Evolutionary conservation across 2,329 filamentous ascomycete species (phyloP), one percentile per base, ranked within the genome.

Genomic region (Capronia americana): DNA sequence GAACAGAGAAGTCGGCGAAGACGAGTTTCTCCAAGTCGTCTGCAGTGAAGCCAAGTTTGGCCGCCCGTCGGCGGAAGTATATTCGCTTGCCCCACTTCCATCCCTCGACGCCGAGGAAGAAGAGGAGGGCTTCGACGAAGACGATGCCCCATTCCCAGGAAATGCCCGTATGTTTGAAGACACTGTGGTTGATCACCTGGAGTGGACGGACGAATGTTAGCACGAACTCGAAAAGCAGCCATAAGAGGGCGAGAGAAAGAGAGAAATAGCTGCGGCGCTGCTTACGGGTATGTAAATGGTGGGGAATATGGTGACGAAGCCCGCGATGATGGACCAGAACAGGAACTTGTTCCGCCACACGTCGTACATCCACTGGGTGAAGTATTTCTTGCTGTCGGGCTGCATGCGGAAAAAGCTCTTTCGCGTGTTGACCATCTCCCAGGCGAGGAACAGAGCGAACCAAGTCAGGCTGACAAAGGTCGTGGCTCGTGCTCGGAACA

Each of bases 341-440:
- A 90, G 80, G 79, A 92, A 91, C 76, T 88, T 82, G 80, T 92
- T 93, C 69, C 86, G 81, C 88, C 88, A 91, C 57, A 92, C 82
- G 72, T 90, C 88, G 65, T 83, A 72, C 73, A 87, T 83, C 88
- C 89, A 92, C 73, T 90, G 86, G 0, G 86, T 88, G 64, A 89
- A 83, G 74, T 87, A 86, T 64, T 79, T 80, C 73, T 85, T 87
- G 26, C 83, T 85, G 17, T 81, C 81, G 0, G 89, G 87, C 73
- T 90, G 86, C 87, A 92, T 90, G 72, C 85, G 84, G 84, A 93
- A 92, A 81, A 93, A 91, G 7, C 86, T 89, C 51, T 88, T 86
- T 24, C 90, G 87, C 79, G 90, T 85, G 73, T 91, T 84, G 66
- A 92, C 83, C 85, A 92, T 90, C 76, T 93, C 90, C 90, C 90